A percentile compares a stretch with the other conserved stretches of the same genome.
Conservation (phyloP, 306 rosid genomes). For the Inga laurina region DNA sequence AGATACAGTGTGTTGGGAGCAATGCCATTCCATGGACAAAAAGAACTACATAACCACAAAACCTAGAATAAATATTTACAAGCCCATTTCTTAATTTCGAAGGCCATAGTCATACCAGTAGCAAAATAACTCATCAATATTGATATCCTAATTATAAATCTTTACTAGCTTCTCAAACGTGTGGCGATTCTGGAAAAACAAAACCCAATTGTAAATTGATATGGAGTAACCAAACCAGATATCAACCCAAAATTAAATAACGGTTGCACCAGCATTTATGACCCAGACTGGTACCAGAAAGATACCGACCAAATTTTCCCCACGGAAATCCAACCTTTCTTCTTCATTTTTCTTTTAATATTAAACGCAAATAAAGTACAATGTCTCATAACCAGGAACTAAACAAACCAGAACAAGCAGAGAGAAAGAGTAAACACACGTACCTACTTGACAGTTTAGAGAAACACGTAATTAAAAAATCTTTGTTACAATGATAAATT, state of each 20-base stretch:
- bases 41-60: conserved; percentile 64
- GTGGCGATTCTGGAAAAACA: conserved; percentile 78
- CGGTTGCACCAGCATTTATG: background rate
- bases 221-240: conserved; percentile 11
- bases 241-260: conserved; percentile 10
- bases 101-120: conserved; percentile 44
- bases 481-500: no score
- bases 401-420: no score
- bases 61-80: conserved; percentile 52
- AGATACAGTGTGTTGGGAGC: conserved; percentile 46
- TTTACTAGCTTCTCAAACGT: conserved; percentile 88
- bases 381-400: background rate
- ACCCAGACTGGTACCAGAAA: background rate
- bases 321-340: background rate
- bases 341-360: no score
- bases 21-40: conserved; percentile 52
- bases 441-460: no score
- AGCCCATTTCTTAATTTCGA: conserved; percentile 35
- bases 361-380: background rate
- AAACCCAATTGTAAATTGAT: conserved; percentile 26
- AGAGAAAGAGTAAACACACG: no score
- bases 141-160: conserved; percentile 71
- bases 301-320: background rate
- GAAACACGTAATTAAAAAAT: no score
- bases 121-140: conserved; percentile 25